Conservation (phyloP, 768 basidiomycete genomes). For the Kockovaella imperatae region DNA sequence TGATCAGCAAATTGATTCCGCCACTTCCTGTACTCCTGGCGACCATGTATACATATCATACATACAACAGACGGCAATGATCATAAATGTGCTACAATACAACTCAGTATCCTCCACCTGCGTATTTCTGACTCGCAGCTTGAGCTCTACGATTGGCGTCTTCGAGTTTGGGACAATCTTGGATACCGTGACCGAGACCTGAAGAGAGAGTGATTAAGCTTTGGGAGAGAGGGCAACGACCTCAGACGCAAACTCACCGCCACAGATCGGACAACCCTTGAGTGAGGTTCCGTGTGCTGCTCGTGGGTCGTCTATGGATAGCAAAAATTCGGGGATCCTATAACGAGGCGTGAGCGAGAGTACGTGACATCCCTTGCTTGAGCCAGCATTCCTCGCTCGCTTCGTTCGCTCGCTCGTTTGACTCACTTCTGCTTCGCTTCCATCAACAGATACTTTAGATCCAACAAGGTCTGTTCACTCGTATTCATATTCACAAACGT, state of each 20-base stretch:
- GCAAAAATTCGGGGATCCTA: slow-evolving; percentile 89
- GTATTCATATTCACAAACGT: slow-evolving; percentile 99
- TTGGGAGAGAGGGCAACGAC: not conserved
- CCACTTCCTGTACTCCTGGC: too few relatives aligned
- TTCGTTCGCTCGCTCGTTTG: too few relatives aligned
- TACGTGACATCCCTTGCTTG: not conserved
- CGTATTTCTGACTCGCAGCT: slow-evolving; percentile 70
- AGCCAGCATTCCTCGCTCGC: not conserved
- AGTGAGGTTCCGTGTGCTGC: slow-evolving; percentile 66
- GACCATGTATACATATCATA: not conserved
- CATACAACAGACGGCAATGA: not conserved
- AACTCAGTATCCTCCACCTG: slow-evolving; percentile 57
- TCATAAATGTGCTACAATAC: not conserved
- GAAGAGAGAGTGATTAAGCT: not conserved
- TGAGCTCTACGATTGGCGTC: slow-evolving; percentile 84
- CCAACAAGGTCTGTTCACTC: slow-evolving; percentile 86
- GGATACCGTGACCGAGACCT: slow-evolving; percentile 89
- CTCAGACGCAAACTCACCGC: slow-evolving; percentile 53
- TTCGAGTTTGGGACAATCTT: slow-evolving; percentile 93
- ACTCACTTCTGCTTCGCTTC: slow-evolving; percentile 95
- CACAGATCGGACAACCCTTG: slow-evolving; percentile 91
- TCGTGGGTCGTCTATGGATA: slow-evolving; percentile 82
- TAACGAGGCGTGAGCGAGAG: not conserved
- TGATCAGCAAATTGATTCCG: too few relatives aligned
- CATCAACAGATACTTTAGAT: slow-evolving; percentile 91